Conservation (phyloP, 169 alveolate genomes). For the Plasmodium cynomolgi region DNA sequence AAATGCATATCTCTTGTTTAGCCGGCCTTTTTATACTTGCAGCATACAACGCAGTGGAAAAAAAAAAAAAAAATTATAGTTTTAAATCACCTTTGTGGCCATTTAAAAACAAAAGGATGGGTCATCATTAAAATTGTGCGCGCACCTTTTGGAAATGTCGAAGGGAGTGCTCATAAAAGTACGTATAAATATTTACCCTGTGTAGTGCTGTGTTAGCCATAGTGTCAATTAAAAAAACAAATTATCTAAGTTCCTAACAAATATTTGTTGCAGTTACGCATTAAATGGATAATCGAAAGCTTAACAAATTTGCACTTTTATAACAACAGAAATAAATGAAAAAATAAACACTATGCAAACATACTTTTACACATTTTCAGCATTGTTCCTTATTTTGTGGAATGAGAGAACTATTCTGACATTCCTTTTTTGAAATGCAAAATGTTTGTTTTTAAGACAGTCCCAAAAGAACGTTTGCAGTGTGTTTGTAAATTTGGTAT, state of each 20-base stretch:
- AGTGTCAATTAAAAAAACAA: neutral
- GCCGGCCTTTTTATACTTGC: neutral
- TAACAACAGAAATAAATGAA: slow-evolving; percentile 7
- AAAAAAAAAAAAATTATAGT: neutral
- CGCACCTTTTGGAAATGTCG: neutral
- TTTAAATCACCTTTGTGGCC: neutral
- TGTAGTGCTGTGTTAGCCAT: neutral
- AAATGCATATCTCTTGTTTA: neutral
- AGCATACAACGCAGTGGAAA: neutral
- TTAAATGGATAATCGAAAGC: neutral
- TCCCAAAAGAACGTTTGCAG: neutral
- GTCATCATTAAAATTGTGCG: neutral
- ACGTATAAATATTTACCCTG: neutral
- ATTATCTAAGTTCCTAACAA: neutral
- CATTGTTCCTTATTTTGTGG: slow-evolving; percentile 2
- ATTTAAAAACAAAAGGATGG: neutral
- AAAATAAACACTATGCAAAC: slow-evolving; percentile 6
- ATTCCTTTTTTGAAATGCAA: slow-evolving; percentile 17
- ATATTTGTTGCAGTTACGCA: neutral
- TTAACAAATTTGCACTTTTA: neutral
- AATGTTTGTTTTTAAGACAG: slow-evolving; percentile 16
- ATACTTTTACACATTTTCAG: neutral
- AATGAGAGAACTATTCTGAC: neutral
- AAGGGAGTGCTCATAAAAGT: neutral
- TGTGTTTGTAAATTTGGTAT: neutral